phyloP scores from a whole-genome alignment of 305 asterid genomes.

The Fraxinus xanthoxyloides region DNA sequence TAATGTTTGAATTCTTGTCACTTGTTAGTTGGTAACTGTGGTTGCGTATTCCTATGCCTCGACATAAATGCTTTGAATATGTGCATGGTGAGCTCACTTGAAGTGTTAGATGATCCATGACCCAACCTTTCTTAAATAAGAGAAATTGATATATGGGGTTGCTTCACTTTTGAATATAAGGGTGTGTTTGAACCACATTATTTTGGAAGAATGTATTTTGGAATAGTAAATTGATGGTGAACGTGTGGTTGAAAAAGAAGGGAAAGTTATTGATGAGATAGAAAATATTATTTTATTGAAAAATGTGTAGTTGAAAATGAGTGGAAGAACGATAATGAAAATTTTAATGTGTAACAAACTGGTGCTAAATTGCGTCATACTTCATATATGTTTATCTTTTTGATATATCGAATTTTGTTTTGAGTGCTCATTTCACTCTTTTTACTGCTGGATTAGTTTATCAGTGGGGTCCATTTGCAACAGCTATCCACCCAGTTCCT shows the following conservation, averaged over 20 bases:
- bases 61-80: constrained; percentile 4
- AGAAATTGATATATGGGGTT: not conserved
- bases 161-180: constrained; percentile 13
- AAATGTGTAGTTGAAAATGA: too few species aligned
- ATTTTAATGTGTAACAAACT: too few species aligned
- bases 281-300: too few species aligned
- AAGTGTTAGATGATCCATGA: not conserved
- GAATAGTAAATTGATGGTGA: too few species aligned
- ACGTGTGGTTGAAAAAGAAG: too few species aligned
- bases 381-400: not conserved
- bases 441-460: constrained; percentile 46
- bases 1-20: not conserved
- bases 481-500: constrained; percentile 70
- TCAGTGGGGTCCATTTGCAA: constrained; percentile 89
- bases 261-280: too few species aligned
- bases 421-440: constrained; percentile 22
- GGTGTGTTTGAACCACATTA: too few species aligned
- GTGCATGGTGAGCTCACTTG: constrained; percentile 1
- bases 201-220: too few species aligned
- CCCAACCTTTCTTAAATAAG: not conserved
- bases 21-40: constrained; percentile 11
- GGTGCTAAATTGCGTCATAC: not conserved
- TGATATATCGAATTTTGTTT: constrained; percentile 16
- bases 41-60: not conserved
- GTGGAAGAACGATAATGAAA: too few species aligned